Evolutionary conservation across 352 stramenopile genomes (phyloP).

Genomic region (Phytopythium montanum): DNA sequence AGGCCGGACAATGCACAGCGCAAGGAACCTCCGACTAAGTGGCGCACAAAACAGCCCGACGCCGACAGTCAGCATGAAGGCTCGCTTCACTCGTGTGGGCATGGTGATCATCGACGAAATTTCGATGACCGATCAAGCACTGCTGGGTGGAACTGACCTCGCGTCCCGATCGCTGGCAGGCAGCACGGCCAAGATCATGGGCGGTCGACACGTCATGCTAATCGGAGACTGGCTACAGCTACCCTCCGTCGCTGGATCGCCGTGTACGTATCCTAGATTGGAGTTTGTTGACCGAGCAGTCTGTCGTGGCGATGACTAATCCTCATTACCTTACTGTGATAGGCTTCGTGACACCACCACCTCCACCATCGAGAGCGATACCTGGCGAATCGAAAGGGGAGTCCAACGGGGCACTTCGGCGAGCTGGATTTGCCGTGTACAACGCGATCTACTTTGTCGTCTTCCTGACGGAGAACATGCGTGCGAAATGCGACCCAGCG

Average conservation of each 20-base stretch:
- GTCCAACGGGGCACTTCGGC: not conserved
- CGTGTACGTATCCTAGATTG: conserved; percentile 14
- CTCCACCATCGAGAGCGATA: too few species aligned
- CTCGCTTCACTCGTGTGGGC: conserved; percentile 4
- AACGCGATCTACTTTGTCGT: conserved; percentile 18
- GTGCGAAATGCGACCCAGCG: not conserved
- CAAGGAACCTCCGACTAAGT: conserved; percentile 12
- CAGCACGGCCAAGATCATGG: conserved; percentile 11
- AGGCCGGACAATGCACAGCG: conserved; percentile 16
- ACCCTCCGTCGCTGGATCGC: conserved; percentile 6
- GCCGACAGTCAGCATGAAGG: conserved; percentile 18
- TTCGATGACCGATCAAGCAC: conserved; percentile 17
- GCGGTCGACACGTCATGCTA: conserved; percentile 16
- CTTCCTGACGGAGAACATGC: conserved; percentile 21
- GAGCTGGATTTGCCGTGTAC: conserved; percentile 17
- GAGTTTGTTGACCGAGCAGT: conserved; percentile 19
- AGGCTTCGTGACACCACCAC: too few species aligned
- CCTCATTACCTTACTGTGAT: too few species aligned
- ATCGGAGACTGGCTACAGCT: conserved; percentile 21
- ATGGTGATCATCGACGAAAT: conserved; percentile 25
- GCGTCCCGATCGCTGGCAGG: conserved; percentile 7
- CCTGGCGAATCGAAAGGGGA: too few species aligned
- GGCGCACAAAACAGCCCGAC: conserved; percentile 2
- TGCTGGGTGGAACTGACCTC: conserved; percentile 13
- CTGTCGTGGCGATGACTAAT: conserved; percentile 12